These are phyloP conservation scores for Verticillium isaacii DNA, from an alignment of 2,329 filamentous ascomycete genomes.

Conservation along the genomic window DNA sequence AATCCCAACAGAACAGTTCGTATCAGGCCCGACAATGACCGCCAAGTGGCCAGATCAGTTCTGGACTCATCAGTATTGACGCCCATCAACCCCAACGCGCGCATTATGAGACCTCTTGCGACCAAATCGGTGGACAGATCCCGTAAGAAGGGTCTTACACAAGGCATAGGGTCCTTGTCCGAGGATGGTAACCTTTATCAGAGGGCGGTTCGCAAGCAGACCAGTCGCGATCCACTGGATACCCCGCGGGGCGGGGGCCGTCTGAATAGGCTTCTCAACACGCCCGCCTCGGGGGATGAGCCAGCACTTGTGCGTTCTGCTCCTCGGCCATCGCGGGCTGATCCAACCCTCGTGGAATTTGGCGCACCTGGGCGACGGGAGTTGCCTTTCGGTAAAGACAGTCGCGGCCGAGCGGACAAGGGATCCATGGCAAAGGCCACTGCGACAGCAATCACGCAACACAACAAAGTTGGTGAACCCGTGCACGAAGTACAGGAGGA, in stretches of 20 bases:
- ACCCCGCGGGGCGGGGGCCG: slow-evolving; percentile 18
- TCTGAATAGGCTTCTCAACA: slow-evolving; percentile 28
- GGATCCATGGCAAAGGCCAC: background rate
- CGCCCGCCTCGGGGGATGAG: slow-evolving; percentile 15
- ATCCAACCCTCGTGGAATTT: background rate
- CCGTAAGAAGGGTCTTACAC: slow-evolving; percentile 20
- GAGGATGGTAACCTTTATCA: slow-evolving; percentile 40
- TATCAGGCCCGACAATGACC: slow-evolving; percentile 4
- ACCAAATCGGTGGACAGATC: slow-evolving; percentile 14
- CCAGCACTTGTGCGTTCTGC: slow-evolving; percentile 19
- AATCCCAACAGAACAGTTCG: background rate
- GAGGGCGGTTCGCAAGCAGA: slow-evolving; percentile 6
- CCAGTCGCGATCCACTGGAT: slow-evolving; percentile 8
- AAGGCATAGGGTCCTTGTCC: slow-evolving; percentile 37
- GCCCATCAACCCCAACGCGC: slow-evolving; percentile 30
- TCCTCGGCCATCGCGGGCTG: slow-evolving; percentile 9
- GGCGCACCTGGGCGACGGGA: slow-evolving; percentile 31
- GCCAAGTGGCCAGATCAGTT: slow-evolving; percentile 2
- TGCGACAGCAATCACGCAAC: background rate
- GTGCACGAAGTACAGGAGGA: background rate
- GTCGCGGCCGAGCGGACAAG: slow-evolving; percentile 3
- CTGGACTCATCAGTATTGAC: slow-evolving; percentile 25
- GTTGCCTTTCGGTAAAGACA: slow-evolving; percentile 32
- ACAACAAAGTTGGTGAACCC: background rate
- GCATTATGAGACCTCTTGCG: slow-evolving; percentile 14